Evolutionary conservation across 1,284 basidiomycete genomes (phyloP).

Genomic region (Apiotrichum sp.): DNA sequence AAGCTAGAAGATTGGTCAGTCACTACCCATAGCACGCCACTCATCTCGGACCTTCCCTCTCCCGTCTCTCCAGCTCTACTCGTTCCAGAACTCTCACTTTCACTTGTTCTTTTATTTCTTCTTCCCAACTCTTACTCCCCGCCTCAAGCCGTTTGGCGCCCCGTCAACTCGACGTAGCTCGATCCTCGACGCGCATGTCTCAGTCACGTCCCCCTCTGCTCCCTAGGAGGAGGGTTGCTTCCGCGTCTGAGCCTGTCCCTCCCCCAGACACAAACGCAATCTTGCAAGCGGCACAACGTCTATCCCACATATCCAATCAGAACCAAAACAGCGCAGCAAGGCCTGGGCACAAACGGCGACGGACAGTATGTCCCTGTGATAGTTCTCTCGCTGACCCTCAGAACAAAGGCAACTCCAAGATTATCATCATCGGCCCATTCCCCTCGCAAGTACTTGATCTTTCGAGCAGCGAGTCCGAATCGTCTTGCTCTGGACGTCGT

Average conservation of each 20-base stretch:
- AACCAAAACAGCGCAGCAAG: too few species aligned
- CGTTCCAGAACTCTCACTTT: too few species aligned
- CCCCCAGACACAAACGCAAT: neutral
- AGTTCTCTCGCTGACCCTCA: neutral
- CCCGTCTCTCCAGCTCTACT: neutral
- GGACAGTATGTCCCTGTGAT: neutral
- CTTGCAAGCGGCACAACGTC: neutral
- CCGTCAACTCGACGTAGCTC: too few species aligned
- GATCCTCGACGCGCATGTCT: too few species aligned
- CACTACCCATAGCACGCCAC: neutral
- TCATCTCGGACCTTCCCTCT: too few species aligned
- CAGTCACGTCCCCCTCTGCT: neutral
- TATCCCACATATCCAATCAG: neutral
- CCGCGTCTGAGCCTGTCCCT: neutral
- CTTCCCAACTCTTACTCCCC: neutral
- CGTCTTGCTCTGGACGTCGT: slow-evolving; percentile 8
- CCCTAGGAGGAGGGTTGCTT: neutral
- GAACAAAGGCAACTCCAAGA: neutral
- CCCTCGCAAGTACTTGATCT: slow-evolving; percentile 7
- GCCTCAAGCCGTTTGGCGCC: too few species aligned
- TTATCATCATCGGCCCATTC: slow-evolving; percentile 11
- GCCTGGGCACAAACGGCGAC: neutral
- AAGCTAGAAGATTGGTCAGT: neutral
- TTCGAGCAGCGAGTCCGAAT: slow-evolving; percentile 14
- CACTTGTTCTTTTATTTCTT: neutral